Base-by-base conservation (phyloP, 768 basidiomycete genomes). In the Collybia sordida region DNA sequence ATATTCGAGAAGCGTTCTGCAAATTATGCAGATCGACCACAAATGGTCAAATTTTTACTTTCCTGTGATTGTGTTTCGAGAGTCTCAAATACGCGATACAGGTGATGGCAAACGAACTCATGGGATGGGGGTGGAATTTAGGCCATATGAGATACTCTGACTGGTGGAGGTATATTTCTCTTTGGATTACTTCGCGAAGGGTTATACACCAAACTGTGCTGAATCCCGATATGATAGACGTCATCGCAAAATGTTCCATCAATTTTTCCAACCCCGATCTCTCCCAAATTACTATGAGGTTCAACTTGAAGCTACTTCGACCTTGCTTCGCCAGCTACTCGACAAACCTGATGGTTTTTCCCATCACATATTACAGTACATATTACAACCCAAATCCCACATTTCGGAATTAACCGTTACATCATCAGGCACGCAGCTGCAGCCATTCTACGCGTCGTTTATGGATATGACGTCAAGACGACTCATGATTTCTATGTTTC, bases 1-100 rank as follows among this genome's bases (percentile, higher is more conserved):
- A 59, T 73, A 21, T 62, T 73, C 21, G 70, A 73, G 25, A 63
- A 64, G 9, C 62, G 71, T 15, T 46, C 45, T 27, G 45, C 45
- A n/a, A 46, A 28, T 28, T 46, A 46, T 35, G 25, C 45, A 11
- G n/a, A 46, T 15, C 45, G 45, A 67, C 72, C 6, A 48, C 57
- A 42, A 69, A 65, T 14, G 45, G 45, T 75, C 31, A 31, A 12
- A 12, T 31, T 31, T 11, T 7, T 14, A 12, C 14, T 31, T 11
- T 7, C 31, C 31, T 12, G 3, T 31, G 3, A 31, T 6, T 31
- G 11, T 31, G 14, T 31, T 31, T 31, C 31, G 3, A 11, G 25
- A 31, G 11, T 31, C 14, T 12, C 9, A 31, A 31, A 7, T 3
- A 31, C 11, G 11, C 11, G 5, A 31, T 31, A 31, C 19, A 55